These are phyloP conservation scores for Penicillium mononematosum DNA, from an alignment of 495 filamentous ascomycete species.

Conservation along the genomic window DNA sequence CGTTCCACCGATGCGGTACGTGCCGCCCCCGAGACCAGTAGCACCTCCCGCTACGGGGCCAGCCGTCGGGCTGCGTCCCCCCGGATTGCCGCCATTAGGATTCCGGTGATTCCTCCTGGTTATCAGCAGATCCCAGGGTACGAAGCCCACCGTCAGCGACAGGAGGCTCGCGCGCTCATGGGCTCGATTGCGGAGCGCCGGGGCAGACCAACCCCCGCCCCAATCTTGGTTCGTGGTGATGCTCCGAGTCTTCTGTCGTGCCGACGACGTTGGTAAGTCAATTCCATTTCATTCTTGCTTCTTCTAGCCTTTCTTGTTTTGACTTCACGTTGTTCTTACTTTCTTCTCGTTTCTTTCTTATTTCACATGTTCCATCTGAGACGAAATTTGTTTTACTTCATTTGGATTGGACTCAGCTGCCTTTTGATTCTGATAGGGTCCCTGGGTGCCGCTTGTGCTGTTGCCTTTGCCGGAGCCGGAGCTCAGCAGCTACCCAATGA, in stretches of 20 bases:
- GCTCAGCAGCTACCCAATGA: conserved; percentile 1
- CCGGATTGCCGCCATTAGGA: conserved; percentile 1
- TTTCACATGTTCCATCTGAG: neutral
- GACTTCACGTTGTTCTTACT: neutral
- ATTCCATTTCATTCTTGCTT: neutral
- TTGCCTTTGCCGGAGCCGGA: neutral
- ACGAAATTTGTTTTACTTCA: neutral
- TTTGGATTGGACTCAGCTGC: neutral
- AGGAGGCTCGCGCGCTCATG: conserved; percentile 3
- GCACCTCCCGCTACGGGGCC: neutral
- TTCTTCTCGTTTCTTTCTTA: neutral
- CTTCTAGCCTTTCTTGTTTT: neutral
- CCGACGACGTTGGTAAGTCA: conserved; percentile 2
- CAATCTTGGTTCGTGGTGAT: neutral
- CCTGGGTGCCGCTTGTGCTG: neutral
- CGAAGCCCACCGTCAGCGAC: neutral
- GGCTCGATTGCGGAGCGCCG: conserved; percentile 6
- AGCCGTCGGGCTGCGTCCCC: neutral
- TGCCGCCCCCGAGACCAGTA: neutral
- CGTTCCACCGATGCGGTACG: neutral
- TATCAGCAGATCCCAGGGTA: conserved; percentile 5
- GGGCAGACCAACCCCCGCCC: neutral
- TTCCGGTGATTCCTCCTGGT: neutral
- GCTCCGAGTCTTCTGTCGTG: neutral
- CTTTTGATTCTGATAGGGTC: conserved; percentile 1